Base-by-base conservation (phyloP, 805 yeast species). In the Lipomyces mesembrius region DNA sequence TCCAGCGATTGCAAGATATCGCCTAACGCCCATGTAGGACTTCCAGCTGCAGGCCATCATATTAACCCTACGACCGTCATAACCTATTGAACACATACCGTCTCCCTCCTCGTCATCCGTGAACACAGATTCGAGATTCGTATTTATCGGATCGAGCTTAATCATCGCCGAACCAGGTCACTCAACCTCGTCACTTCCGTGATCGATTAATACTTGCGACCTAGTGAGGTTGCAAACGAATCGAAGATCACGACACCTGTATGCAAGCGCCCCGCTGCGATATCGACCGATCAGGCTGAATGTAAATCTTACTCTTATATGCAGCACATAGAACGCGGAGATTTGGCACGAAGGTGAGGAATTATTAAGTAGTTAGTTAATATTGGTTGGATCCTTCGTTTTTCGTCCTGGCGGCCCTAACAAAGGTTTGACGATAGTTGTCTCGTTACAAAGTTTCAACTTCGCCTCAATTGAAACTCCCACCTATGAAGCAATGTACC, bases 1-100 rank as follows among this genome's bases (percentile, higher is more conserved):
- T 86, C 87, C 43, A 90, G 73, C 14, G 84, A 78, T 60, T 87
- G 87, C 37, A 89, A 77, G 8, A 88, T 78, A 66, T 88, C 92
- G 27, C 88, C 85, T 27, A 89, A 78, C 1, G 82, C 77, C 89
- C 90, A 88, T 0, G 92, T 83, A 11, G 87, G 85, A 67, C 85
- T 82, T 37, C 71, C 75, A 1, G 64, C 55, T 52, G 55, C 55
- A 17, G n/a, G 29, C 1, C 9, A 20, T 29, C 34, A 11, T 14
- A 20, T 22, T 52, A 52, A 17, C 34, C 7, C 7, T 52, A n/a
- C 22, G 25, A 17, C 49, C n/a, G 20, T 17, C 49, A 17, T 6
- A n/a, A 7, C 49, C 7, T 2, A 14, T 17, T 14, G 4, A 14
- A 49, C 35, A 58, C 57, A 27, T 25, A 65, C 68, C 68, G 20